Evolutionary conservation across 2,329 filamentous ascomycete genomes (phyloP).

Genomic region (Neonectria ditissima): DNA sequence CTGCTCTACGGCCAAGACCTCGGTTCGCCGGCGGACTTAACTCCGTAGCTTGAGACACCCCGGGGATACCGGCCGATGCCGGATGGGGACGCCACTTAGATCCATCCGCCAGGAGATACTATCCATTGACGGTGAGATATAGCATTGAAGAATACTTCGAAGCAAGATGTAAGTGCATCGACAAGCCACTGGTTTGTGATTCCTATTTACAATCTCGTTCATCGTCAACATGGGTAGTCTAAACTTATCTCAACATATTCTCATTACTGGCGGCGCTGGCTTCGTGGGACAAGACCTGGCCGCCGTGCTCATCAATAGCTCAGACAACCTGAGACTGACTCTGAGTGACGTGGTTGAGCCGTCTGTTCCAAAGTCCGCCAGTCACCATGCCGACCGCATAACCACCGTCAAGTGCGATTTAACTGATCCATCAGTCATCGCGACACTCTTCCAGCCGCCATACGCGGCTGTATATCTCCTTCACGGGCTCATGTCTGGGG

Average conservation of each 20-base stretch:
- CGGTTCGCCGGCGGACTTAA: conserved; percentile 14
- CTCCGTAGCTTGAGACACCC: conserved; percentile 14
- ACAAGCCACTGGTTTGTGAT: neutral
- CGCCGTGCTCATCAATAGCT: conserved; percentile 60
- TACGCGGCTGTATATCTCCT: conserved; percentile 67
- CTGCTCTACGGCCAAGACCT: neutral
- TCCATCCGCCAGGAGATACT: neutral
- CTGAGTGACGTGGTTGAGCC: conserved; percentile 67
- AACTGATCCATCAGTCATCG: conserved; percentile 43
- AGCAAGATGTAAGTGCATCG: neutral
- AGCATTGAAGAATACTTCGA: too few species aligned
- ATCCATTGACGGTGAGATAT: too few species aligned
- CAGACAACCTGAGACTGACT: conserved; percentile 54
- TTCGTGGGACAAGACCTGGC: conserved; percentile 72
- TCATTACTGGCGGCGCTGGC: conserved; percentile 72
- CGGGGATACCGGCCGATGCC: conserved; percentile 18
- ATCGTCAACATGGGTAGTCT: neutral
- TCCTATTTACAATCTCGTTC: too few species aligned
- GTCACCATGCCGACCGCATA: conserved; percentile 44
- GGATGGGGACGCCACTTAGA: neutral
- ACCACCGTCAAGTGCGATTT: conserved; percentile 50
- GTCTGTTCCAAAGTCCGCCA: conserved; percentile 54
- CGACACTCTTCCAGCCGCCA: conserved; percentile 43
- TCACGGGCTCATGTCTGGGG: conserved; percentile 73
- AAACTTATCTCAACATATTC: conserved; percentile 50